A percentile compares a stretch with the other conserved stretches of the same genome.
Evolutionary conservation across 305 asterid genomes (phyloP).

Genomic region (Nicotiana rustica): DNA sequence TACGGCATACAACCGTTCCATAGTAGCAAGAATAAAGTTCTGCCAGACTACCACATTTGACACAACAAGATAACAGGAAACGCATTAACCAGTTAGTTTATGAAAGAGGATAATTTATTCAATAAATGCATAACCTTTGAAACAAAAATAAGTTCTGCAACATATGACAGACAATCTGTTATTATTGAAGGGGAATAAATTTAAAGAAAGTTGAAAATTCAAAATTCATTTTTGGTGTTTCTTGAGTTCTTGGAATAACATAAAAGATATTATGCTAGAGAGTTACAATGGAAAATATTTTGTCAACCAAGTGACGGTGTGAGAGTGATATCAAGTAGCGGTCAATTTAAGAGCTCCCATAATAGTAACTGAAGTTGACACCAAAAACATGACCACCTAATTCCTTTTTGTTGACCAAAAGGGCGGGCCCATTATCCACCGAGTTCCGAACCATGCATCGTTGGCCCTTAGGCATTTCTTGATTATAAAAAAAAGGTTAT

Average conservation of each 20-base stretch:
- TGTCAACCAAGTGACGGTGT: constrained; percentile 10
- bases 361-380: not conserved
- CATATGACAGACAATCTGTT: not conserved
- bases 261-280: not conserved
- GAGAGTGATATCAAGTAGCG: not conserved
- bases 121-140: constrained; percentile 7
- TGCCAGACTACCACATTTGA: constrained; percentile 11
- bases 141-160: constrained; percentile 1
- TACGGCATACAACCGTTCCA: not conserved
- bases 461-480: no score
- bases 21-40: not conserved
- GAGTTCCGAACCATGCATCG: no score
- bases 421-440: no score
- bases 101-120: not conserved
- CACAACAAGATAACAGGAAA: constrained; percentile 22
- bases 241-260: not conserved
- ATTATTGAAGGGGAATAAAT: not conserved
- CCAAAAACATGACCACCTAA: not conserved
- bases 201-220: not conserved
- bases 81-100: not conserved
- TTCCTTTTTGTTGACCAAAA: not conserved
- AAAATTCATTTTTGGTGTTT: not conserved
- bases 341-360: not conserved
- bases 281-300: not conserved
- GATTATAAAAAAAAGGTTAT: not conserved